Base-by-base conservation (phyloP, 305 asterid genomes). In the Fraxinus dipetala region DNA sequence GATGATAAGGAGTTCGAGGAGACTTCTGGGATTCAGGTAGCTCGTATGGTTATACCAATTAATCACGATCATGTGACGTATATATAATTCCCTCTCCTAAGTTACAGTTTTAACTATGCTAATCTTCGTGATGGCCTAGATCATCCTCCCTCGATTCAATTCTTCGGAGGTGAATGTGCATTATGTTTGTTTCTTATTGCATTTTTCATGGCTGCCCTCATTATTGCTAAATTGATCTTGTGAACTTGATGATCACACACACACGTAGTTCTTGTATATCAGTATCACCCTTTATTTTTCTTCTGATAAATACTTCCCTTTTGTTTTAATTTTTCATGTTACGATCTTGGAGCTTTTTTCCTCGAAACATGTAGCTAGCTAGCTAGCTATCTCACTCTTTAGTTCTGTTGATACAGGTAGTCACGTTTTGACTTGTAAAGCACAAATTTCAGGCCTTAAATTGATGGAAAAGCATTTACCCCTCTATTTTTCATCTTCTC, bases 11-110 rank as follows among this genome's bases (percentile, higher is more conserved):
- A 93, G n/a, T 91, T 90, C 83, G 96, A 92, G 56, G 93, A 92
- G 77, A 83, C 89, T 77, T 88, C 95, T 43, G 95, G 93, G 2
- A 89, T 95, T 90, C 99, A 95, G 99, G 99, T 95, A 92, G 86
- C 88, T 36, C 87, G 91, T 92, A 90, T 86, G 72, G 84, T 89
- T 87, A 35, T 16, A 83, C 88, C 26, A 63, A 85, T 86, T 26
- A 24, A 26, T 65, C n/a, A 26, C 18, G 11, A 9, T 24, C 34
- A 65, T 3, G 1, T 65, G 31, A 7, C 30, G 13, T 1, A 9
- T 24, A 63, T 4, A 34, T 34, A 34, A 34, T 34, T 34, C 38
- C 8, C 38, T 34, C 38, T 34, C 1, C 8, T 34, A 34, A 34
- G 38, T 34, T 34, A 34, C 38, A 40, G 13, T 40, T 40, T 40